Base-by-base conservation (phyloP, 2,329 filamentous ascomycete genomes). In the Purpureocillium takamizusanense region DNA sequence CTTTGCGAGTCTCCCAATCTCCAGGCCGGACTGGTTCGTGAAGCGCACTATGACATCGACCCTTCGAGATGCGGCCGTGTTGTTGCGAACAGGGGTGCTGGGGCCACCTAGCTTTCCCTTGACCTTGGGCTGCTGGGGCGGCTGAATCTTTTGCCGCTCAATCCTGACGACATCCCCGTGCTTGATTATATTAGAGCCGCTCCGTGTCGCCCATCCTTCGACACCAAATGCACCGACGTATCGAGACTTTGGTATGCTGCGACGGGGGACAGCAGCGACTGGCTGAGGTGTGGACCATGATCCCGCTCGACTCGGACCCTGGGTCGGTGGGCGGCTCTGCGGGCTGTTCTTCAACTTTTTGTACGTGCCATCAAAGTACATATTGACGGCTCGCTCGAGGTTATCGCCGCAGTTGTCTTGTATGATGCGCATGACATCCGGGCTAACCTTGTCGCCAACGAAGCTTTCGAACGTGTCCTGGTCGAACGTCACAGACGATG, bases 211-310 rank as follows among this genome's bases (percentile, higher is more conserved):
- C 92, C 92, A 98, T 4, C 82, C 92, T 38, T 83, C 86, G 4
- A 86, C 88, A 8, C 92, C 92, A 60, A 97, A 92, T 0, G 88
- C 86, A 14, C 92, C 92, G 43, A 97, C 76, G 51, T 97, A 98
- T 52, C 92, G 64, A 27, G 53, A 58, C 3, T 56, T 51, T 0
- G 68, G 64, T 39, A 65, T 61, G 4, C 43, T 50, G 17, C 45
- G 47, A 28, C 45, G 41, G 10, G 43, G 25, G 8, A 14, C 38
- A n/a, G 46, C 29, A 7, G 42, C 32, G 16, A 40, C 14, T 6
- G 50, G 35, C 17, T 36, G 47, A 21, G 29, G 33, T 6, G 35
- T 16, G 7, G 37, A 10, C 21, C 14, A 46, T 2, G 47, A 36
- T 9, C 28, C 21, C 7, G 46, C 32, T 32, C 37, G 43, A 23